Base-by-base conservation (phyloP, 179 eudicot species). In the Spergularia azorica region DNA sequence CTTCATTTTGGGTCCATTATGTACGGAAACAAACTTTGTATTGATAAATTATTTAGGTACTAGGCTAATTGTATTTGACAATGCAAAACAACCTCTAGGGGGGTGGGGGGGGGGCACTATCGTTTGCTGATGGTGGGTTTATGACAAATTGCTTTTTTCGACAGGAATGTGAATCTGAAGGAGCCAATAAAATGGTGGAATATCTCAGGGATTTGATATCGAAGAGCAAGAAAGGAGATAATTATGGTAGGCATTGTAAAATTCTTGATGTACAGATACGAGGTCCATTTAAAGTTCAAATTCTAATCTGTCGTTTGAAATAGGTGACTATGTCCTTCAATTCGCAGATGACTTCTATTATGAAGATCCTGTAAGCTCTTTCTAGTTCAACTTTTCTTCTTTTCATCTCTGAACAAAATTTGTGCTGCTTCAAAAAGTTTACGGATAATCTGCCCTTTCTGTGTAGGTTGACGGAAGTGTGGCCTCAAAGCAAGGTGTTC, bases 111-210 rank as follows among this genome's bases (percentile, higher is more conserved):
- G 9, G 15, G 11, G 16, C 36, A 8, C 58, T 57, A 43, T 17
- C 21, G 9, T 2, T 17, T 9, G 50, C 39, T 39, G 6, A 62
- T 73, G 64, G 64, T 51, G 36, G 71, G 56, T 67, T 4, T 7
- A 43, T 79, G 68, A 76, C 54, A 54, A 63, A 41, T 39, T n/a
- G 69, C 63, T 39, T 12, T 68, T 64, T 26, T 75, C 76, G 65
- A 32, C 85, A 95, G 98, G 98, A 95, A 81, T 95, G 99, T 86
- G 95, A 93, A 83, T 93, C 99, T 26, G 97, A 91, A 80, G 99
- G 95, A 82, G 99, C 99, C 71, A 95, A 88, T 82, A 90, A 91
- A 78, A 93, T 95, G 98, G 77, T 93, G 50, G 94, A 90, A 11
- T 85, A 90, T 87, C 92, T 95, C 58, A 78, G 97, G 79, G 95